Evolutionary conservation across 2,329 filamentous ascomycete species (phyloP), one percentile per base, ranked within the genome.

Genomic region (Cylindrodendrum hubeiense): DNA sequence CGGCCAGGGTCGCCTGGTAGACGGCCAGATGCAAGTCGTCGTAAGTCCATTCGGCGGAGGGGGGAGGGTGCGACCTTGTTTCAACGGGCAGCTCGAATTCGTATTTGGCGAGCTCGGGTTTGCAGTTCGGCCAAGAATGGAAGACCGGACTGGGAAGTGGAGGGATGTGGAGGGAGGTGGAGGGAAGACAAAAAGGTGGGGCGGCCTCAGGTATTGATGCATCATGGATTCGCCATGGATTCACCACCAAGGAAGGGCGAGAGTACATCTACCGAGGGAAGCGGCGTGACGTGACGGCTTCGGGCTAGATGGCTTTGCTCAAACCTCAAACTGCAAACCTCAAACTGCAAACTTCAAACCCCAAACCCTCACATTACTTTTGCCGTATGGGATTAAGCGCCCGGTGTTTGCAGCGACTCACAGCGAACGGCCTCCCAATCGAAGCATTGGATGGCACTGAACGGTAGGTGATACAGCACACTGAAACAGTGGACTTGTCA

Each of bases 41-140:
- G 57, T 47, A 39, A 60, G 49, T 60, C 41, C 41, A 39, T n/a
- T 22, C 50, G 49, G 49, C 49, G 57, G 49, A 60, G 39, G 33
- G 7, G 37, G 12, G 44, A 39, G 19, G 21, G 10, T 33, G 13
- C 7, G 33, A 59, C 19, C 24, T 39, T 50, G 34, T 56, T 46
- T 51, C 15, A 6, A 17, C 6, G 6, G 33, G 15, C 37, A 39
- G 17, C 17, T 39, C 37, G 26, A 19, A 13, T 49, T 33, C 28
- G 46, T 12, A 19, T 17, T 30, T 30, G 26, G 17, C 10, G 41
- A 34, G 13, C 43, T 57, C 54, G 43, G 37, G 43, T 57, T 57
- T 43, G 54, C 30, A 34, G 34, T 34, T 33, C 30, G 26, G 26
- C 24, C 6, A 54, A 12, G 28, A 9, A 22, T 33, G 37, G 30